phyloP scores from a whole-genome alignment of 768 basidiomycete species.

The Chalciporus chontae region DNA sequence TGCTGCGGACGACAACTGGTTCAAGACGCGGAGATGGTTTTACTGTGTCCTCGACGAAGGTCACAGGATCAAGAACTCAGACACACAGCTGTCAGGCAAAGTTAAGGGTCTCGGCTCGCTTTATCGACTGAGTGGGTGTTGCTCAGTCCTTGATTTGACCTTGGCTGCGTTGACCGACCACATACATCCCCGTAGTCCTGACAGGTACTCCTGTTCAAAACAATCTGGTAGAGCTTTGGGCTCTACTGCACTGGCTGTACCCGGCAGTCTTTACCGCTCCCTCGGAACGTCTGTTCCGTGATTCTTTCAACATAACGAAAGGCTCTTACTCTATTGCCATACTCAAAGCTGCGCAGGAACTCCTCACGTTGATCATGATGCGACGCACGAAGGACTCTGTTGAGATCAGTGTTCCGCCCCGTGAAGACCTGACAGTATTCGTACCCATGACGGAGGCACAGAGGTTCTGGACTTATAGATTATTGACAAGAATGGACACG shows the following conservation, averaged over 20 bases:
- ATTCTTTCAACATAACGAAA: conserved; percentile 50
- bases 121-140: conserved; percentile 49
- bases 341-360: conserved; percentile 44
- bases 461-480: conserved; percentile 57
- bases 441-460: conserved; percentile 57
- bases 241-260: conserved; percentile 53
- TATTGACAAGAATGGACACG: conserved; percentile 51
- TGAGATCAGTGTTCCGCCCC: conserved; percentile 48
- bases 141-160: background rate
- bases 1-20: conserved; percentile 53
- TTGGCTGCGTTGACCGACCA: background rate
- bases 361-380: conserved; percentile 54
- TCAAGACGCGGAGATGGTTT: conserved; percentile 56
- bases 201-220: conserved; percentile 77
- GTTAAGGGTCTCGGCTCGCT: conserved; percentile 54
- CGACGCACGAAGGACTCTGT: conserved; percentile 57
- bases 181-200: conserved; percentile 39
- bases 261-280: conserved; percentile 48
- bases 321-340: conserved; percentile 51
- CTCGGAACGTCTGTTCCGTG: conserved; percentile 46
- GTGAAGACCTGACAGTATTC: conserved; percentile 55
- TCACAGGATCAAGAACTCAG: conserved; percentile 70
- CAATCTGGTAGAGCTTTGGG: conserved; percentile 56
- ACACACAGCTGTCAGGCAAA: conserved; percentile 49
- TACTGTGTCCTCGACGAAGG: conserved; percentile 65